Base-by-base conservation (phyloP, 495 filamentous ascomycete species). In the Venustampulla echinocandica region DNA sequence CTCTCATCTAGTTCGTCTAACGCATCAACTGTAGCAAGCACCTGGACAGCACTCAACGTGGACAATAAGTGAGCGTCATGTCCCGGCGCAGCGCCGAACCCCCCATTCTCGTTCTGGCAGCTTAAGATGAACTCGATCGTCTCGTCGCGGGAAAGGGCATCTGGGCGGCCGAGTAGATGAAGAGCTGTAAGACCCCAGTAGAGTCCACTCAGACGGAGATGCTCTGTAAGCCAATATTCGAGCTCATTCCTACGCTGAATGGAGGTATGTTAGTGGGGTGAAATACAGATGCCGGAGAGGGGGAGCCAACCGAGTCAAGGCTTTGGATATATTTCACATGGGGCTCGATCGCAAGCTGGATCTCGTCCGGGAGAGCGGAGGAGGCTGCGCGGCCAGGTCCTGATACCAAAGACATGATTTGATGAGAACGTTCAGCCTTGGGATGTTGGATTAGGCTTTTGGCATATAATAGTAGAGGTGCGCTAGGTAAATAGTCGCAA, bases 161-260 rank as follows among this genome's bases (percentile, higher is more conserved):
- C 74, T 4, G 88, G 85, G 42, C 77, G 80, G 38, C 80, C 77
- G 32, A 98, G 78, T 13, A 97, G 73, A 67, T 95, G 82, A 6
- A 97, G 75, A 11, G 90, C 83, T 2, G 79, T 90, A 44, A 98
- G 69, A 20, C 93, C 92, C 92, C 92, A 98, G 65, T 98, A 98
- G 27, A 97, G 75, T 24, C 92, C 92, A 60, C 89, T 95, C 24
- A 97, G 70, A 37, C 92, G 86, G 43, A 98, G 78, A 59, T 98
- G 92, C 64, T 96, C 89, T 4, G 93, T 97, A 53, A 96, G 74
- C 81, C 89, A 94, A 67, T 97, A 97, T 61, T 96, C 89, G 48
- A 95, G 79, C 61, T 94, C 87, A 67, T 96, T 89, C 67, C 83
- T 86, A 52, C 84, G 75, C 81, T 87, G 68, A 61, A 54, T 58